phyloP scores from a whole-genome alignment of 257 asterid species.

The Primulina huaijiensis region DNA sequence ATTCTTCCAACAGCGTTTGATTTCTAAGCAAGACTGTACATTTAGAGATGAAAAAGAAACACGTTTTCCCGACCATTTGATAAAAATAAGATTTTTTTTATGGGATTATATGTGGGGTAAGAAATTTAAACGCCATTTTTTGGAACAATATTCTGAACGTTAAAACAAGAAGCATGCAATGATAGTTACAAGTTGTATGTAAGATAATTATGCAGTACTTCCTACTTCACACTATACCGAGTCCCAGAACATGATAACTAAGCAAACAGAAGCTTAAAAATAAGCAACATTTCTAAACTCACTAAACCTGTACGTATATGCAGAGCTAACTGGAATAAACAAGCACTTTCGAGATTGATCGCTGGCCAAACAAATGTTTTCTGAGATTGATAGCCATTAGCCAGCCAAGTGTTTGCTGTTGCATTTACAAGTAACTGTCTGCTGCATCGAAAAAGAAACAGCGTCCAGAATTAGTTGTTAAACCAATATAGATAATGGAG shows the following conservation, averaged over 20 bases:
- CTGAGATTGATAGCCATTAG: background rate
- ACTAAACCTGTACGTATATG: slow-evolving; percentile 42
- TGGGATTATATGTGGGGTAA: background rate
- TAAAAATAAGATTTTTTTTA: background rate
- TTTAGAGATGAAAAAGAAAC: background rate
- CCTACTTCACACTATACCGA: slow-evolving; percentile 24
- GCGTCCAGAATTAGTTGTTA: background rate
- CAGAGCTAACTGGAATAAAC: slow-evolving; percentile 33
- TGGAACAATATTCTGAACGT: background rate
- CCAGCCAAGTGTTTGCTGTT: slow-evolving; percentile 27
- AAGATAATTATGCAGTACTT: slow-evolving; percentile 21
- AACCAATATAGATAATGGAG: background rate
- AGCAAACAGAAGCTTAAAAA: slow-evolving; percentile 17
- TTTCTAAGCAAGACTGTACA: background rate
- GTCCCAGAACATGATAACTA: slow-evolving; percentile 20
- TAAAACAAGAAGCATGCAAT: background rate
- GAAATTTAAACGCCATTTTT: background rate
- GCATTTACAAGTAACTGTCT: slow-evolving; percentile 38
- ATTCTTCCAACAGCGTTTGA: background rate
- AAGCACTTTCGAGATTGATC: slow-evolving; percentile 27
- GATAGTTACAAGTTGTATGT: slow-evolving; percentile 1
- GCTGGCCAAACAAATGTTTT: background rate
- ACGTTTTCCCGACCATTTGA: background rate
- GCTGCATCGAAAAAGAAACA: slow-evolving; percentile 21
- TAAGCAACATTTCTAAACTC: slow-evolving; percentile 31